A percentile compares a stretch with the other conserved stretches of the same genome.
phyloP scores from a whole-genome alignment of 495 filamentous ascomycete genomes.

The Aspergillus funiculosus region DNA sequence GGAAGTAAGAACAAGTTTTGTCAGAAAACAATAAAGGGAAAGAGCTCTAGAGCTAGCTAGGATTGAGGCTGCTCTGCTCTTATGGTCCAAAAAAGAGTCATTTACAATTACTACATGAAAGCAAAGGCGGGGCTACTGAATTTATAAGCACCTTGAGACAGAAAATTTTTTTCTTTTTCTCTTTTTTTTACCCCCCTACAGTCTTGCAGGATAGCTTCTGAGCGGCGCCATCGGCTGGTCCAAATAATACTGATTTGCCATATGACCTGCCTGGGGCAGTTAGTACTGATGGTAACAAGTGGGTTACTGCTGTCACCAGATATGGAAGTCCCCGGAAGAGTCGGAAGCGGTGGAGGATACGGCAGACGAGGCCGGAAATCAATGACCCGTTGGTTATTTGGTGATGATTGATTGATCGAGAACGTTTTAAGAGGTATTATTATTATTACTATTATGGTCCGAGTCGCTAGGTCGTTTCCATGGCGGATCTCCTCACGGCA shows the following conservation, averaged over 20 bases:
- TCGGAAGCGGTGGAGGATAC: constrained; percentile 18
- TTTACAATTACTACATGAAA: constrained; percentile 2
- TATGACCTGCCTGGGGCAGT: constrained; percentile 22
- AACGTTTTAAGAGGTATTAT: neutral
- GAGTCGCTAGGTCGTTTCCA: neutral
- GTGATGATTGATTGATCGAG: neutral
- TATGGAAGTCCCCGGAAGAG: constrained; percentile 22
- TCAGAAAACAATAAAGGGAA: constrained; percentile 1
- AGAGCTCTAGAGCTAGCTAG: neutral
- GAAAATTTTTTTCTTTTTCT: constrained; percentile 10
- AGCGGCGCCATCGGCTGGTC: constrained; percentile 9
- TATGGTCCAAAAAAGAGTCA: constrained; percentile 4
- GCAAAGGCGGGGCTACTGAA: constrained; percentile 8
- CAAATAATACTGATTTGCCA: constrained; percentile 20
- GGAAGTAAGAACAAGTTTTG: neutral
- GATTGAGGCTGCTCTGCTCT: neutral
- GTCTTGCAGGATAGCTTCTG: constrained; percentile 3
- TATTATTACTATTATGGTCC: neutral
- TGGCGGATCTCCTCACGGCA: neutral
- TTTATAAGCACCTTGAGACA: constrained; percentile 20
- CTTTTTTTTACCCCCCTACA: neutral
- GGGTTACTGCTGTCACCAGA: constrained; percentile 23
- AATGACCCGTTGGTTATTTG: neutral
- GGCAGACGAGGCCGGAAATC: constrained; percentile 9
- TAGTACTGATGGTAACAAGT: constrained; percentile 19